These are phyloP conservation scores for Stenogyne calaminthoides DNA, from an alignment of 305 asterid genomes.

Conservation along the genomic window DNA sequence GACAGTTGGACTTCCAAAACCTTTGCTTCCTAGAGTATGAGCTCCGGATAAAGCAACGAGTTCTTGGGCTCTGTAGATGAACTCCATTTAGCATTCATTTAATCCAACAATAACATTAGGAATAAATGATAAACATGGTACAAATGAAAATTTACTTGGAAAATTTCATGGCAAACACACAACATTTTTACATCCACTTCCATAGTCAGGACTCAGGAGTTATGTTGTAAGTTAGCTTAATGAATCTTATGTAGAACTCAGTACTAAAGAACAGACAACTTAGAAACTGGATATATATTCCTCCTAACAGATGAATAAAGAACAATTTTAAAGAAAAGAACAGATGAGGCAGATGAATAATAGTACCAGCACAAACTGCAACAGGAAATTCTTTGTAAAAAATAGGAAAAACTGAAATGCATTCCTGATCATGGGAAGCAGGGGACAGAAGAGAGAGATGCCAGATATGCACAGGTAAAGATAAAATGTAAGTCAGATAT, in stretches of 20 bases:
- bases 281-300: not conserved
- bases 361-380: not conserved
- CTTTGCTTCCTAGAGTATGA: constrained; percentile 89
- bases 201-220: not conserved
- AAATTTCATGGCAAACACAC: too few species aligned
- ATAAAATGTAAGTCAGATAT: not conserved
- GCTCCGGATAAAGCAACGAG: constrained; percentile 95
- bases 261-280: not conserved
- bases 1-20: constrained; percentile 76
- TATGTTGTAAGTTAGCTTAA: not conserved
- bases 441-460: not conserved
- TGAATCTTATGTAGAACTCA: not conserved
- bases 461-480: constrained; percentile 7
- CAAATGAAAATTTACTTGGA: not conserved
- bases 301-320: not conserved
- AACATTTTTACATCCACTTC: too few species aligned
- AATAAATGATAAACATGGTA: not conserved
- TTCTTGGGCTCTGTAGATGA: constrained; percentile 66
- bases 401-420: not conserved
- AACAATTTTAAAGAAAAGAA: not conserved
- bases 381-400: not conserved
- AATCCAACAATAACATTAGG: not conserved
- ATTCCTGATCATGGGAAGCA: not conserved
- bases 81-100: constrained; percentile 13
- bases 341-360: not conserved